A percentile compares a stretch with the other conserved stretches of the same genome.
phyloP scores from a whole-genome alignment of 495 filamentous ascomycete genomes.

The Amniculicola lignicola region DNA sequence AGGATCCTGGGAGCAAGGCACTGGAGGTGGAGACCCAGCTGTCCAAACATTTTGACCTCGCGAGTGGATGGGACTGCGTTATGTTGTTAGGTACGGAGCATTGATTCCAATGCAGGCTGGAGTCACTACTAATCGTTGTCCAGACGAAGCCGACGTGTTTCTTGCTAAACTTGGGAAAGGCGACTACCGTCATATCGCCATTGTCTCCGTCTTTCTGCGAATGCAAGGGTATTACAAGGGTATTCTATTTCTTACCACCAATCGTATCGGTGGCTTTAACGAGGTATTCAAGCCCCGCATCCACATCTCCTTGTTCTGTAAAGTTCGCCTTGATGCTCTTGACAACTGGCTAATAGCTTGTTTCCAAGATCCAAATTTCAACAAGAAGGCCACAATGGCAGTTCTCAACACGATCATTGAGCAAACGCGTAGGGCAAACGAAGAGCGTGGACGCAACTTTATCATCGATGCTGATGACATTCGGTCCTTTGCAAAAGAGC shows the following conservation, averaged over 20 bases:
- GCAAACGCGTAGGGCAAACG: not conserved
- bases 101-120: too few relatives aligned
- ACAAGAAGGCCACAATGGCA: not conserved
- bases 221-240: constrained; percentile 21
- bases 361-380: not conserved
- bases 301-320: constrained; percentile 48
- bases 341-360: not conserved
- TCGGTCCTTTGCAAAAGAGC: not conserved
- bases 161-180: not conserved
- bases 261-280: constrained; percentile 28
- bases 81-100: too few relatives aligned
- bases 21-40: constrained; percentile 11
- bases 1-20: constrained; percentile 10
- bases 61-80: constrained; percentile 14
- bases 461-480: not conserved
- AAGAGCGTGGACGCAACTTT: not conserved
- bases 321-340: constrained; percentile 53
- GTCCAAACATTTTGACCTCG: not conserved
- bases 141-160: constrained; percentile 32
- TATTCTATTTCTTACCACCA: constrained; percentile 29
- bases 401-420: not conserved
- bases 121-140: too few relatives aligned
- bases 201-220: constrained; percentile 15
- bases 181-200: constrained; percentile 14
- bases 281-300: constrained; percentile 35